phyloP scores from a whole-genome alignment of 164 flowering plant species.

The Tetracentron sinense region DNA sequence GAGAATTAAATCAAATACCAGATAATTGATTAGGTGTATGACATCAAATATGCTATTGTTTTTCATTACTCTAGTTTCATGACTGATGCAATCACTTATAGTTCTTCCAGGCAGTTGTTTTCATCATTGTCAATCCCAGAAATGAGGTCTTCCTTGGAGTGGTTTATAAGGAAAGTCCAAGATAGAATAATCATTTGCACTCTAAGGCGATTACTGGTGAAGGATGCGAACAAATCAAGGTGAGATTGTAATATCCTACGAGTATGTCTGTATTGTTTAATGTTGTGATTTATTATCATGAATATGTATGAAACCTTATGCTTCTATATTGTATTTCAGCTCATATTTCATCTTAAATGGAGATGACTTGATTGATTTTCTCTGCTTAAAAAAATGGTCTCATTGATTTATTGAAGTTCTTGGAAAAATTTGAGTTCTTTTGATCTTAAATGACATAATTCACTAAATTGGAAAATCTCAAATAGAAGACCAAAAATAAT shows the following conservation, averaged over 20 bases:
- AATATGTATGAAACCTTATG: not conserved
- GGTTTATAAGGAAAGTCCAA: slow-evolving; percentile 67
- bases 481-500: too few species aligned
- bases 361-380: not conserved
- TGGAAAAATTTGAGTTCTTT: not conserved
- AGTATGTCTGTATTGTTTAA: not conserved
- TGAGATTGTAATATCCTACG: slow-evolving; percentile 20
- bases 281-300: not conserved
- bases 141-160: slow-evolving; percentile 51
- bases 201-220: slow-evolving; percentile 50
- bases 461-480: not conserved
- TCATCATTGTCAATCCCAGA: slow-evolving; percentile 22
- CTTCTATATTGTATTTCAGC: not conserved
- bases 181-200: slow-evolving; percentile 50
- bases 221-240: slow-evolving; percentile 59
- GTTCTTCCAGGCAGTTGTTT: slow-evolving; percentile 31
- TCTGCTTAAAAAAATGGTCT: too few species aligned
- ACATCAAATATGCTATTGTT: not conserved
- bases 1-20: too few species aligned
- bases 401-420: not conserved
- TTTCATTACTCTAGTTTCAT: not conserved
- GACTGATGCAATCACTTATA: not conserved
- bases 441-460: not conserved
- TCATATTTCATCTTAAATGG: not conserved
- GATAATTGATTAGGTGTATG: not conserved